phyloP scores from a whole-genome alignment of 768 basidiomycete species.

The Mycena floridula region DNA sequence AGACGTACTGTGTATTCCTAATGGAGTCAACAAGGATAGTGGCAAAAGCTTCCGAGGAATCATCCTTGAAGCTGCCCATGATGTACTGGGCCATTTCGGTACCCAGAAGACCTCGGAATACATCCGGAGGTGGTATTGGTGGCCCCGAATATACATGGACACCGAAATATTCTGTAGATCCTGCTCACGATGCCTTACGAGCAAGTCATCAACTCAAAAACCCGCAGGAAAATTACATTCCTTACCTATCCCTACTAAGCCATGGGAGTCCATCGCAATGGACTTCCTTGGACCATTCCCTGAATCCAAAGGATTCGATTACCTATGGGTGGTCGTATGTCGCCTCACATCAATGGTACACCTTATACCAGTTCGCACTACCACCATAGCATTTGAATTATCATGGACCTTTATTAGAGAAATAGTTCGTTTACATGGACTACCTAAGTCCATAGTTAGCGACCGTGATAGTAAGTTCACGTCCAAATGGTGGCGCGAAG shows the following conservation, averaged over 20 bases:
- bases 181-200: conserved; percentile 14
- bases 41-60: background rate
- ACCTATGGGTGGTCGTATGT: conserved; percentile 11
- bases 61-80: conserved; percentile 10
- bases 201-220: conserved; percentile 5
- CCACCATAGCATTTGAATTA: too few species aligned
- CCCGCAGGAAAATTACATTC: too few species aligned
- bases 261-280: too few species aligned
- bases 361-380: conserved; percentile 11
- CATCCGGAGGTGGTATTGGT: conserved; percentile 14
- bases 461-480: too few species aligned
- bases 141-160: too few species aligned
- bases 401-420: too few species aligned
- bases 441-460: conserved; percentile 13
- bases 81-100: conserved; percentile 18
- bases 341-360: too few species aligned
- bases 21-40: too few species aligned
- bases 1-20: conserved; percentile 6
- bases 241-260: too few species aligned
- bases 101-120: conserved; percentile 15
- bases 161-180: too few species aligned
- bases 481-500: conserved; percentile 23
- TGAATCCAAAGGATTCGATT: too few species aligned
- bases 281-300: too few species aligned
- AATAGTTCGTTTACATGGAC: conserved; percentile 9